phyloP scores from a whole-genome alignment of 2,329 filamentous ascomycete species.

The Dryadomyces quercus-mongolicae region DNA sequence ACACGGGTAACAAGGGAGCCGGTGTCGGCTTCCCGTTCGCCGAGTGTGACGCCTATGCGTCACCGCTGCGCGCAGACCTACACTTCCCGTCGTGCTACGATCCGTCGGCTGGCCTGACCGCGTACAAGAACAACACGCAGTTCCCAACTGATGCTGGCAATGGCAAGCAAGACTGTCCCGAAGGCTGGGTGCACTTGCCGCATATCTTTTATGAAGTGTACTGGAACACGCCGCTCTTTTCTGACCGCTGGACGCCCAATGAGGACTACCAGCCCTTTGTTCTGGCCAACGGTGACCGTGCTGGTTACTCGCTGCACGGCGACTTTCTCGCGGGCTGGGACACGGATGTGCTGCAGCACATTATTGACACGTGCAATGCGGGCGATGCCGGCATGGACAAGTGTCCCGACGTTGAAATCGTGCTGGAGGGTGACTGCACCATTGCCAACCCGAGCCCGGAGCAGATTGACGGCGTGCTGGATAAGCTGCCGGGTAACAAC shows the following conservation, averaged over 20 bases:
- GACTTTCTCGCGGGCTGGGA: slow-evolving; percentile 70
- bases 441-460: slow-evolving; percentile 35
- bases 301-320: slow-evolving; percentile 57
- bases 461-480: slow-evolving; percentile 28
- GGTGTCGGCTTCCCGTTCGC: slow-evolving; percentile 58
- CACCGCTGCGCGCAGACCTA: slow-evolving; percentile 52
- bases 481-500: slow-evolving; percentile 42
- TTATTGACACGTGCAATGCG: slow-evolving; percentile 54
- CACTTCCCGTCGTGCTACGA: slow-evolving; percentile 69
- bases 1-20: slow-evolving; percentile 39
- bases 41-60: slow-evolving; percentile 51
- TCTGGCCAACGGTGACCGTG: slow-evolving; percentile 55
- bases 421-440: slow-evolving; percentile 35
- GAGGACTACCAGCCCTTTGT: slow-evolving; percentile 52
- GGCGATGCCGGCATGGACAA: slow-evolving; percentile 47
- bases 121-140: slow-evolving; percentile 53
- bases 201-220: slow-evolving; percentile 49
- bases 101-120: slow-evolving; percentile 43
- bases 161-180: slow-evolving; percentile 39
- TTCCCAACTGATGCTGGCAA: slow-evolving; percentile 40
- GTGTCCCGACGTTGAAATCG: slow-evolving; percentile 45
- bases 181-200: slow-evolving; percentile 40
- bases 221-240: slow-evolving; percentile 44
- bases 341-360: slow-evolving; percentile 47
- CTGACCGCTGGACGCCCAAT: slow-evolving; percentile 39